These are phyloP conservation scores for Pythium apleroticum DNA, from an alignment of 352 stramenopile genomes.

Conservation along the genomic window DNA sequence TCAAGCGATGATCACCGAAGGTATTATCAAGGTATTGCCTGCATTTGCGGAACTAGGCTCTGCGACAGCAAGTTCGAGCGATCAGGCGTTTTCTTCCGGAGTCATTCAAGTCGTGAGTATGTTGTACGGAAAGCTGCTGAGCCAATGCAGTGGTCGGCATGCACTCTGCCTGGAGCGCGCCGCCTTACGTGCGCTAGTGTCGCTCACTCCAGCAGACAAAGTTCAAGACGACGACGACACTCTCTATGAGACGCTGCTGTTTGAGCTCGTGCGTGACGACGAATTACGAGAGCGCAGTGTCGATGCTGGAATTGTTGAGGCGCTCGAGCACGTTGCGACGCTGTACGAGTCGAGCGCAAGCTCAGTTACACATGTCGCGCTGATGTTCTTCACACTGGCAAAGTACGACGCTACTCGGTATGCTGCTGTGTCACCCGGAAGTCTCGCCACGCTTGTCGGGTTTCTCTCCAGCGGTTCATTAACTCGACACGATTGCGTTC, in stretches of 20 bases:
- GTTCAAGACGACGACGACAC: constrained; percentile 5
- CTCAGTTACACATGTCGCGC: constrained; percentile 30
- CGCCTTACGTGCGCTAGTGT: constrained; percentile 53
- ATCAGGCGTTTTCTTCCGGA: constrained; percentile 10
- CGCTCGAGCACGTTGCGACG: constrained; percentile 34
- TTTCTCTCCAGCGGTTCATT: constrained; percentile 32
- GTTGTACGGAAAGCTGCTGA: constrained; percentile 60
- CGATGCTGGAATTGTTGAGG: constrained; percentile 53
- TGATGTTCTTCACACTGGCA: constrained; percentile 57
- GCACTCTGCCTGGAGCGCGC: constrained; percentile 44
- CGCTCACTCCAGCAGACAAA: constrained; percentile 1
- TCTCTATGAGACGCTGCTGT: constrained; percentile 48
- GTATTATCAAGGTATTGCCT: constrained; percentile 65
- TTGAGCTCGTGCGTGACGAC: constrained; percentile 52
- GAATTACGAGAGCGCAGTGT: constrained; percentile 54
- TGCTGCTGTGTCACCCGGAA: constrained; percentile 36
- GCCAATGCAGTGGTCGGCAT: constrained; percentile 40
- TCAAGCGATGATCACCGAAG: constrained; percentile 60
- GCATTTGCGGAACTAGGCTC: constrained; percentile 36
- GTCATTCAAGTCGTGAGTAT: constrained; percentile 45
- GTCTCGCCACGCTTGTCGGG: constrained; percentile 34
- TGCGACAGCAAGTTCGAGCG: background rate
- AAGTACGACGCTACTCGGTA: constrained; percentile 47
- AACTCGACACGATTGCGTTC: constrained; percentile 31
- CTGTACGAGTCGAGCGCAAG: background rate